Base-by-base conservation (phyloP, 2,329 filamentous ascomycete genomes). In the Botrytis cinerea region DNA sequence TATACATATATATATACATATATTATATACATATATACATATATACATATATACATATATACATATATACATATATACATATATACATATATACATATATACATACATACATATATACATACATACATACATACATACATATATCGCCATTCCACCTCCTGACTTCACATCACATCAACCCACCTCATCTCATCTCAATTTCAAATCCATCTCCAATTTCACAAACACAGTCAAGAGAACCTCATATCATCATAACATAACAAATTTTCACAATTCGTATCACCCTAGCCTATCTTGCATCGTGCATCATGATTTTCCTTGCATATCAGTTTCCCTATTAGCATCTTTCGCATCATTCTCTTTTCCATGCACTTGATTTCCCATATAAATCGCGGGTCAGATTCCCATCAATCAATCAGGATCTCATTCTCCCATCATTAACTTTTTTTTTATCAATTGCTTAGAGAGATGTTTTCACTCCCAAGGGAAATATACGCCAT, bases 381-480 rank as follows among this genome's bases (percentile, higher is more conserved):
- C 60, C 38, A 16, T 61, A 40, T 12, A 18, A 61, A 62, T 62
- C 12, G 35, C 7, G 60, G 51, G n/a, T 18, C 25, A 62, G 35
- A 40, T 40, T n/a, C 35, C 60, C 60, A 62, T 62, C 35, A 62
- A 40, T 8, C 60, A 62, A 40, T 62, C 35, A 62, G 35, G 5
- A 18, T 40, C 22, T 40, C 60, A 40, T 62, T 40, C 8, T 62
- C 60, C 22, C 64, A 40, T 40, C 48, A 67, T 67, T 54, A 28
- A 67, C 32, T 67, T 67, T 54, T 67, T 67, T 40, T 28, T 38
- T 67, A 67, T 40, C 46, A 67, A 67, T 38, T 48, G 32, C 38
- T 18, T 4, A 12, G 46, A 61, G 32, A 54, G 64, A 54, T 67
- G 10, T 54, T 40, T 67, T 40, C 32, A 67, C 46, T 54, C 64